Evolutionary conservation across 768 basidiomycete genomes (phyloP), one percentile per base, ranked within the genome.

Genomic region (Rhizopogon sp.): DNA sequence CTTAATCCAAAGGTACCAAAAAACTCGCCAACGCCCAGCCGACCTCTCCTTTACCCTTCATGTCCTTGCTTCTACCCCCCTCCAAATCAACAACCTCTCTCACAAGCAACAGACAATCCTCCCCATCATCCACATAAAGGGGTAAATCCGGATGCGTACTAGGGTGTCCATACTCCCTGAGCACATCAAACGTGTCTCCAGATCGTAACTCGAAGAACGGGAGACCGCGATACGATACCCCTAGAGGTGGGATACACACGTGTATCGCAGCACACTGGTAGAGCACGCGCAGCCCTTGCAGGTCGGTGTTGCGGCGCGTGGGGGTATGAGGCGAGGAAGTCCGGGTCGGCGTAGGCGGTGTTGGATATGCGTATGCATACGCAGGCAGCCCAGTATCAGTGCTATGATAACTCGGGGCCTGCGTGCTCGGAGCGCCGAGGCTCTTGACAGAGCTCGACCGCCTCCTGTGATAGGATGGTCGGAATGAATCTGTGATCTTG

Each of bases 11-110:
- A 8, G 87, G 87, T 28, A 85, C 76, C 66, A 92, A 68, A 70
- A 90, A 93, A 66, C 90, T 91, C 37, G 90, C 90, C 58, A 93
- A 67, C 3, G 85, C 85, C 90, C 90, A 92, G 0, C 90, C 90
- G 16, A 91, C 77, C 9, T 78, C 74, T 10, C 80, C 79, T 4
- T 35, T 47, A 6, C 17, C 58, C 44, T 3, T 67, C 43, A 7
- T 29, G 11, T 35, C 46, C 28, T 29, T 46, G 58, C 53, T 35
- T 63, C 67, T 39, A 63, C 67, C 35, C 3, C 47, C 47, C 14
- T 49, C 47, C 9, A 13, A 31, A 22, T 49, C 47, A 37, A 5
- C 8, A 25, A 49, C 33, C 66, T 86, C 81, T 42, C 88, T 73
- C 58, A 85, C 88, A 25, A 92, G 77, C 52, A 93, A 70, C 58